Evolutionary conservation across 2,329 filamentous ascomycete species (phyloP).

Genomic region (Nigrospora osmanthi): DNA sequence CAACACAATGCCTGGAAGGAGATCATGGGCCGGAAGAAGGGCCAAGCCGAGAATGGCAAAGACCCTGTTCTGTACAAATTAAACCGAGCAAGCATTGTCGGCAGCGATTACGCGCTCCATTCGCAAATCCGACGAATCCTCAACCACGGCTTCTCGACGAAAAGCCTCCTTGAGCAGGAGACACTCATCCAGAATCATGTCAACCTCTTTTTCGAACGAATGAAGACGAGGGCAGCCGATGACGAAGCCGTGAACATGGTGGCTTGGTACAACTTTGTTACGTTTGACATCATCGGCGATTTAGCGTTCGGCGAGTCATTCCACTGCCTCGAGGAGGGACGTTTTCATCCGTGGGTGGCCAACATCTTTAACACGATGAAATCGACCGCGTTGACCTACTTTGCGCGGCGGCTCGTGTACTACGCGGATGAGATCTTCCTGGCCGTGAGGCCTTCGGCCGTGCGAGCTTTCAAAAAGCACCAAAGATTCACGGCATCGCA

Average conservation of each 20-base stretch:
- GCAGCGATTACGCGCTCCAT: conserved; percentile 10
- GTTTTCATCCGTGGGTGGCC: conserved; percentile 1
- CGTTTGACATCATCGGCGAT: background rate
- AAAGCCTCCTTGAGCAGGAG: conserved; percentile 30
- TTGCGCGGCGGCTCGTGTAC: no score
- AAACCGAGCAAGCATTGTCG: background rate
- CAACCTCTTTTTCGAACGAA: conserved; percentile 21
- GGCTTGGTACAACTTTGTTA: conserved; percentile 17
- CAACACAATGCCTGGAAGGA: no score
- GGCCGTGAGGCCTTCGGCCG: no score
- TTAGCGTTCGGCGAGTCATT: background rate
- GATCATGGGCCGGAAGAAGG: background rate
- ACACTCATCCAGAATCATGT: conserved; percentile 28
- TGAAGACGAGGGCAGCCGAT: conserved; percentile 7
- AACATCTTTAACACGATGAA: background rate
- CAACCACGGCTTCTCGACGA: conserved; percentile 29
- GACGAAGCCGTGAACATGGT: conserved; percentile 18
- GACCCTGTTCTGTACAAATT: background rate
- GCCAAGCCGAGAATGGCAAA: background rate
- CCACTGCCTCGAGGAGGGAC: background rate
- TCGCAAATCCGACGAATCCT: conserved; percentile 22
- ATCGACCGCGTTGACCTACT: no score
- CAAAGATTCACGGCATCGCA: no score
- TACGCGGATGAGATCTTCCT: no score
- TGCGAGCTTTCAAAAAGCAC: no score